Percentiles rank a stretch among this genome's conserved stretches.
Evolutionary conservation across 2,329 filamentous ascomycete genomes (phyloP).

Genomic region (Huntiella decipiens): DNA sequence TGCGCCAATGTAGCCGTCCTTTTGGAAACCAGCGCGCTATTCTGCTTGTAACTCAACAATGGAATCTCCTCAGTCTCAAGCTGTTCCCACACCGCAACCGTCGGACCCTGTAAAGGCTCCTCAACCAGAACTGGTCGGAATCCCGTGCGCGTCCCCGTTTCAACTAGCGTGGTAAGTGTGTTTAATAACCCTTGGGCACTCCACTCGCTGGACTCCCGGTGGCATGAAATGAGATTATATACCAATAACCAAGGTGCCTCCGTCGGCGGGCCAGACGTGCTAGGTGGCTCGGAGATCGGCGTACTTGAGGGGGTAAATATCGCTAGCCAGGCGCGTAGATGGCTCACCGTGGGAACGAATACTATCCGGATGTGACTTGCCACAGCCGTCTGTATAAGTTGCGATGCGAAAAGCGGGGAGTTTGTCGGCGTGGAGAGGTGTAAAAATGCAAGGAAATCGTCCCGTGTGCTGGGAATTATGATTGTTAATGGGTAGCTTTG

Average conservation of each 20-base stretch:
- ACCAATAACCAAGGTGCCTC: conserved; percentile 32
- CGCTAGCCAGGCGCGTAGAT: conserved; percentile 58
- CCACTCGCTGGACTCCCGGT: conserved; percentile 52
- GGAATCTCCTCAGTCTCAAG: conserved; percentile 6
- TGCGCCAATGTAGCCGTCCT: conserved; percentile 1
- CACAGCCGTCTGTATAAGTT: conserved; percentile 48
- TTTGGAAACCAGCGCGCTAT: conserved; percentile 4
- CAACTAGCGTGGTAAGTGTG: conserved; percentile 43
- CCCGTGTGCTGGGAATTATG: conserved; percentile 48
- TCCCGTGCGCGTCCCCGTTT: conserved; percentile 30
- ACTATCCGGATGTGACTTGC: conserved; percentile 49
- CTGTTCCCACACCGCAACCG: neutral
- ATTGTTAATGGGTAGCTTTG: conserved; percentile 43
- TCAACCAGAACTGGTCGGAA: conserved; percentile 31
- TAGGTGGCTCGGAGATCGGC: conserved; percentile 21
- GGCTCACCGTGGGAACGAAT: conserved; percentile 58
- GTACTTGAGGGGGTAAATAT: conserved; percentile 26
- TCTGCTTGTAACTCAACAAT: conserved; percentile 9
- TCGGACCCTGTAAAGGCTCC: conserved; percentile 1
- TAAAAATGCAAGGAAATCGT: conserved; percentile 45
- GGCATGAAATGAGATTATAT: conserved; percentile 46
- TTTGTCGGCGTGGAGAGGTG: conserved; percentile 13
- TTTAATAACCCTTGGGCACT: conserved; percentile 52
- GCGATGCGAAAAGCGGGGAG: conserved; percentile 33
- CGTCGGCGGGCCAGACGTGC: neutral